Conservation (phyloP, 345 rosid species). For the Bruguiera sexangula region DNA sequence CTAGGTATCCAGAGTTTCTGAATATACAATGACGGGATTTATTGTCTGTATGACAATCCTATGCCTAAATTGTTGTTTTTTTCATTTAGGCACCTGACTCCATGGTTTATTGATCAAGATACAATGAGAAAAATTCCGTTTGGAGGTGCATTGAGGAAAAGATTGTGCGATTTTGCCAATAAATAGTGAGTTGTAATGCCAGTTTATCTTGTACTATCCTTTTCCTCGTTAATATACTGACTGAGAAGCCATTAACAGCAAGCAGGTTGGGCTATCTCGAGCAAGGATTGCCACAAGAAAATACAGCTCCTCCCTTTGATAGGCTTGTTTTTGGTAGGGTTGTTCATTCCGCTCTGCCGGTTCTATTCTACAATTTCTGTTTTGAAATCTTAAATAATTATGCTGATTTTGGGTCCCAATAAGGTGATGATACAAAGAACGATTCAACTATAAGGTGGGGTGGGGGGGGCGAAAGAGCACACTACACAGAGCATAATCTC, state of each 20-base stretch:
- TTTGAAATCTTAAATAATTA: conserved; percentile 13
- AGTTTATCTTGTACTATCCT: conserved; percentile 2
- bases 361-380: background rate
- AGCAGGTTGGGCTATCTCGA: conserved; percentile 74
- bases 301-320: conserved; percentile 79
- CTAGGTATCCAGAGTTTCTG: conserved; percentile 47
- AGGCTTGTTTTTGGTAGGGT: conserved; percentile 79
- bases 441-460: background rate
- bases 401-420: conserved; percentile 3
- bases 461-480: background rate
- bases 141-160: conserved; percentile 61
- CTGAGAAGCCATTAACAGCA: conserved; percentile 45
- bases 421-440: background rate
- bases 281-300: conserved; percentile 71
- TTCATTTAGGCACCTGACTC: background rate
- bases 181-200: conserved; percentile 56
- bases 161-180: conserved; percentile 63
- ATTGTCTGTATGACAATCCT: too few relatives aligned
- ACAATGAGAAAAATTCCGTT: conserved; percentile 55
- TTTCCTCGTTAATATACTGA: conserved; percentile 10
- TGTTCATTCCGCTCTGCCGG: background rate
- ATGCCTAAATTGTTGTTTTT: background rate
- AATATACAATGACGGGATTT: conserved; percentile 36
- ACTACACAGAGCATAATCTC: background rate
- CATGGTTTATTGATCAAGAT: conserved; percentile 44